Conservation (phyloP, 192 early-diverging fungal species). For the Coemansia sp. region DNA sequence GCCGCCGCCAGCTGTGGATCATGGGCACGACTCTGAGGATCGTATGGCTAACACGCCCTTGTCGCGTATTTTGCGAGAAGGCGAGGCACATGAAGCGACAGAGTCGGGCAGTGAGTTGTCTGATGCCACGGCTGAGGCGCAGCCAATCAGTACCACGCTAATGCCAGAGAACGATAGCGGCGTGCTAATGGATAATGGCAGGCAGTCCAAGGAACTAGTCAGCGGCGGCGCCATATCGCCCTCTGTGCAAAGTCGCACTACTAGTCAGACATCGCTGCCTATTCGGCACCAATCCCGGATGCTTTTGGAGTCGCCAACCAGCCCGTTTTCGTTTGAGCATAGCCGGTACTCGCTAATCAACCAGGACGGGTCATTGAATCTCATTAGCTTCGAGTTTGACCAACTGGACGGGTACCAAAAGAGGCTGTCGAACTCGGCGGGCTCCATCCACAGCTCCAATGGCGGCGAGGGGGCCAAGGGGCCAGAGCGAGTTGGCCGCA, state of each 20-base stretch:
- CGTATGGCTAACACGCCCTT: slow-evolving; percentile 6
- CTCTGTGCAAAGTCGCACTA: slow-evolving; percentile 9
- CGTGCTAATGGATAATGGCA: slow-evolving; percentile 17
- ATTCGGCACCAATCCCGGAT: neutral
- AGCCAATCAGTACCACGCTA: slow-evolving; percentile 2
- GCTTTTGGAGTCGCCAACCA: slow-evolving; percentile 21
- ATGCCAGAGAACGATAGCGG: slow-evolving; percentile 41
- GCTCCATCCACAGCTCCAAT: neutral
- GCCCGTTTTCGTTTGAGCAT: slow-evolving; percentile 49
- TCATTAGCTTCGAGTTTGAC: slow-evolving; percentile 43
- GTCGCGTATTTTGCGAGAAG: slow-evolving; percentile 6
- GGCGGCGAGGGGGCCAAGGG: slow-evolving; percentile 21
- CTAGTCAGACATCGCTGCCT: slow-evolving; percentile 27
- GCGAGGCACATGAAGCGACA: neutral
- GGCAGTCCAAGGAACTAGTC: neutral
- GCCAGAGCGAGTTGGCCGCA: slow-evolving; percentile 24
- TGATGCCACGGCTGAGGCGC: slow-evolving; percentile 7
- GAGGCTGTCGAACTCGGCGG: slow-evolving; percentile 22
- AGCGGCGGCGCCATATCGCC: neutral
- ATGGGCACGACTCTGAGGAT: slow-evolving; percentile 2
- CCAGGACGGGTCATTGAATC: slow-evolving; percentile 49
- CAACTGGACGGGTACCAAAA: slow-evolving; percentile 51
- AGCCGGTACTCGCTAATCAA: slow-evolving; percentile 53
- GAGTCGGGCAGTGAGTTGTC: neutral
- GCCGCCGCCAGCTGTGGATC: slow-evolving; percentile 7